These are phyloP conservation scores for Cladosporium cucumerinum DNA, from an alignment of 2,329 filamentous ascomycete species.

Conservation along the genomic window DNA sequence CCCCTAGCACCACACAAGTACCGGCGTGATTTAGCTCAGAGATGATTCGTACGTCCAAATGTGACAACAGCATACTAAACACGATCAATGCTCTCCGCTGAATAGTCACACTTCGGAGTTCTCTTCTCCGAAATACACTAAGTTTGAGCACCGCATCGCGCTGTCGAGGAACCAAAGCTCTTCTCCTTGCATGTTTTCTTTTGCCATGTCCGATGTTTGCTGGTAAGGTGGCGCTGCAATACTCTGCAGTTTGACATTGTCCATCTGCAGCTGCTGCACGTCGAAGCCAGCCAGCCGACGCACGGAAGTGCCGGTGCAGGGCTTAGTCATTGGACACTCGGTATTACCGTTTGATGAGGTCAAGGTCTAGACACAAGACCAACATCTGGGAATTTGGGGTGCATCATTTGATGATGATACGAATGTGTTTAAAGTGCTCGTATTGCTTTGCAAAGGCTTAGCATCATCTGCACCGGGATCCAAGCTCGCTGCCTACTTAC, in stretches of 20 bases:
- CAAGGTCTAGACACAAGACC: not conserved
- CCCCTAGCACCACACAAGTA: not conserved
- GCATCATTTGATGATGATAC: not conserved
- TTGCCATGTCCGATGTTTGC: not conserved
- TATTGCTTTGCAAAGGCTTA: not conserved
- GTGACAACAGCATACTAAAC: not conserved
- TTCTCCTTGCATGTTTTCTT: not conserved
- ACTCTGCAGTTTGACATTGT: not conserved
- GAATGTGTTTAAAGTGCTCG: not conserved
- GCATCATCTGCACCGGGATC: not conserved
- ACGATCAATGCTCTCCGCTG: not conserved
- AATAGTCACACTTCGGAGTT: not conserved
- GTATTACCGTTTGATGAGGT: not conserved
- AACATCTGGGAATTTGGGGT: not conserved
- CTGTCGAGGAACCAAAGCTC: not conserved
- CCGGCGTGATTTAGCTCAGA: not conserved
- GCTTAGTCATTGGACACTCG: not conserved
- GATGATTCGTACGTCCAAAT: not conserved
- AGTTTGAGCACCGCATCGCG: not conserved
- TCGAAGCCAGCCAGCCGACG: not conserved
- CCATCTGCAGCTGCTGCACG: not conserved
- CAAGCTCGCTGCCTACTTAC: not conserved
- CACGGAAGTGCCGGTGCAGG: not conserved
- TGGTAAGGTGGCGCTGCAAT: not conserved
- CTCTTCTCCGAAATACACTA: not conserved